Percentiles rank a stretch among this genome's conserved stretches.
Evolutionary conservation across 2,329 filamentous ascomycete genomes (phyloP).

Genomic region (Aureobasidium sp.): DNA sequence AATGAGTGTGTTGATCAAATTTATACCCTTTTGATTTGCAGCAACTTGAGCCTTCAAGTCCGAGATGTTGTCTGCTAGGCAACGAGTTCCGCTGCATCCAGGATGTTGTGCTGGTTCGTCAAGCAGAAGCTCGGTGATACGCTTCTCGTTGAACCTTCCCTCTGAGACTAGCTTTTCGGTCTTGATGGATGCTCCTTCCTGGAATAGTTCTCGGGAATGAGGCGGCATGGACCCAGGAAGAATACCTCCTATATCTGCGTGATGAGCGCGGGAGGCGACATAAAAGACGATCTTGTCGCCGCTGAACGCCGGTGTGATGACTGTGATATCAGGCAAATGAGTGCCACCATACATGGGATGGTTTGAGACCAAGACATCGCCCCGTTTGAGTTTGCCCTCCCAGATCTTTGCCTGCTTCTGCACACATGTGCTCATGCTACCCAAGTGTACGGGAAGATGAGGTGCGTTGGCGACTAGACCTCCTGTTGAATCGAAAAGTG

Average conservation of each 20-base stretch:
- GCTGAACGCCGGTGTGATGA: constrained; percentile 70
- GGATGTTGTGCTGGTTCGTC: constrained; percentile 65
- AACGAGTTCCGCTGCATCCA: constrained; percentile 70
- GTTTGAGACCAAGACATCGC: constrained; percentile 76
- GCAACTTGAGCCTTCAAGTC: constrained; percentile 82
- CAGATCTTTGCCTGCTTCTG: constrained; percentile 71
- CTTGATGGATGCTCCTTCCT: constrained; percentile 50
- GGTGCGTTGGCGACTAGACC: constrained; percentile 71
- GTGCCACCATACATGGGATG: constrained; percentile 80
- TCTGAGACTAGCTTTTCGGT: constrained; percentile 62
- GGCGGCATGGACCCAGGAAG: constrained; percentile 77
- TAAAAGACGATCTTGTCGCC: constrained; percentile 73
- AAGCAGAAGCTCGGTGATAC: constrained; percentile 60
- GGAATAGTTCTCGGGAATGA: constrained; percentile 53
- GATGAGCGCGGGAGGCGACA: constrained; percentile 70
- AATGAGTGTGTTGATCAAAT: constrained; percentile 65
- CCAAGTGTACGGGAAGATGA: constrained; percentile 72
- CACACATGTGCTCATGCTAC: constrained; percentile 80
- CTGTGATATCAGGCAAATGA: constrained; percentile 74
- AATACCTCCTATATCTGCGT: constrained; percentile 79
- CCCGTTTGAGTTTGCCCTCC: constrained; percentile 66
- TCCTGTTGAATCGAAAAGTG: constrained; percentile 67
- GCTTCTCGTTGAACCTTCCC: constrained; percentile 69
- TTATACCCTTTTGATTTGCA: constrained; percentile 79
- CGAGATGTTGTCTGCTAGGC: constrained; percentile 74